Percentiles rank a stretch among this genome's conserved stretches.
These are phyloP conservation scores for Tetragonia tetragonoides DNA, from an alignment of 148 eudicot species.

Conservation along the genomic window DNA sequence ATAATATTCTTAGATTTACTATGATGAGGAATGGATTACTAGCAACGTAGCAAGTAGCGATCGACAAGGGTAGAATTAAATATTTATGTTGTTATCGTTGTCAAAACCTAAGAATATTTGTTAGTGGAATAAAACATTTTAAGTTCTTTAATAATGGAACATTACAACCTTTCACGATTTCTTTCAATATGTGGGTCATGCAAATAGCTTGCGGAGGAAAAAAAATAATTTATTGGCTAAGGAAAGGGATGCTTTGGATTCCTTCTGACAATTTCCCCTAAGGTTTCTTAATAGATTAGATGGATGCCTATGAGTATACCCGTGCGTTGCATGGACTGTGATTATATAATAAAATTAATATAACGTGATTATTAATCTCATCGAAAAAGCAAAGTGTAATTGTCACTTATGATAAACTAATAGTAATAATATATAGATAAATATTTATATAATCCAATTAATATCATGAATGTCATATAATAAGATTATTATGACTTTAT, in stretches of 20 bases:
- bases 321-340: too few species aligned
- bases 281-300: background rate
- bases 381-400: too few species aligned
- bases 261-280: background rate
- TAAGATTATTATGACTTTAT: too few species aligned
- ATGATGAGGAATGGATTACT: background rate
- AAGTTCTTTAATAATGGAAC: background rate
- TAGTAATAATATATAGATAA: too few species aligned
- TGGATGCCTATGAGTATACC: too few species aligned
- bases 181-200: background rate
- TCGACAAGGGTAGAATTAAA: background rate
- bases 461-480: too few species aligned
- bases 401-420: too few species aligned
- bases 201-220: background rate
- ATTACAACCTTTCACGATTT: conserved; percentile 2
- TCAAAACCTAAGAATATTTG: background rate
- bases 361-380: too few species aligned
- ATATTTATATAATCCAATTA: too few species aligned
- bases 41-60: too few species aligned
- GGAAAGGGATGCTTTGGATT: conserved; percentile 3
- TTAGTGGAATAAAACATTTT: background rate
- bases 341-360: too few species aligned
- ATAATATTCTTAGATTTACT: too few species aligned
- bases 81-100: background rate
- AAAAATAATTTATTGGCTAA: background rate